A percentile compares a stretch with the other conserved stretches of the same genome.
These are phyloP conservation scores for Cajanus cajan DNA, from an alignment of 306 rosid genomes.

Conservation along the genomic window DNA sequence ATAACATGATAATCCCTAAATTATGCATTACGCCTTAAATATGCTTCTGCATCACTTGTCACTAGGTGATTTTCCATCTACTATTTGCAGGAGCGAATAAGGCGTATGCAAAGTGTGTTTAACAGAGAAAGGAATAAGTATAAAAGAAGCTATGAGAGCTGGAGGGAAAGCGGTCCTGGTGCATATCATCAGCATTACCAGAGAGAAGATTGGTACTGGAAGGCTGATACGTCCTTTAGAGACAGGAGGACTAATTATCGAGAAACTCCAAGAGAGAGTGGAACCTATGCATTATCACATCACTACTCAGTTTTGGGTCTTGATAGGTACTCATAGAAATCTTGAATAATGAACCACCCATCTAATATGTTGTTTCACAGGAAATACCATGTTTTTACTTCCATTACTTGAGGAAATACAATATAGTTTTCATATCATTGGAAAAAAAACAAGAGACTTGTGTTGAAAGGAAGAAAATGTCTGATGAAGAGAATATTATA, in stretches of 20 bases:
- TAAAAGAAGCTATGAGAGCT: constrained; percentile 76
- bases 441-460: constrained; percentile 8
- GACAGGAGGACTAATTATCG: constrained; percentile 60
- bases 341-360: background rate
- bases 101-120: constrained; percentile 98
- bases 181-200: constrained; percentile 72
- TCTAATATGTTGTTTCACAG: background rate
- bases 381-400: background rate
- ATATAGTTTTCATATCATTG: background rate
- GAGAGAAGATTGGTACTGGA: constrained; percentile 99
- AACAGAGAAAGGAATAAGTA: constrained; percentile 91
- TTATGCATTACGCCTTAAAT: background rate
- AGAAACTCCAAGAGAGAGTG: constrained; percentile 62
- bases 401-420: background rate
- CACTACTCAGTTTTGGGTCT: constrained; percentile 96
- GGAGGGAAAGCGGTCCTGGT: constrained; percentile 69
- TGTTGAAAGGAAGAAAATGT: constrained; percentile 24
- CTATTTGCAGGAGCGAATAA: constrained; percentile 76
- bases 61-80: constrained; percentile 13
- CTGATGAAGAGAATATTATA: background rate
- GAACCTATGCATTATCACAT: constrained; percentile 72
- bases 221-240: constrained; percentile 65
- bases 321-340: constrained; percentile 64
- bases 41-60: background rate
- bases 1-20: background rate